Base-by-base conservation (phyloP, 352 stramenopile genomes). In the Pythium rhizo-oryzae region DNA sequence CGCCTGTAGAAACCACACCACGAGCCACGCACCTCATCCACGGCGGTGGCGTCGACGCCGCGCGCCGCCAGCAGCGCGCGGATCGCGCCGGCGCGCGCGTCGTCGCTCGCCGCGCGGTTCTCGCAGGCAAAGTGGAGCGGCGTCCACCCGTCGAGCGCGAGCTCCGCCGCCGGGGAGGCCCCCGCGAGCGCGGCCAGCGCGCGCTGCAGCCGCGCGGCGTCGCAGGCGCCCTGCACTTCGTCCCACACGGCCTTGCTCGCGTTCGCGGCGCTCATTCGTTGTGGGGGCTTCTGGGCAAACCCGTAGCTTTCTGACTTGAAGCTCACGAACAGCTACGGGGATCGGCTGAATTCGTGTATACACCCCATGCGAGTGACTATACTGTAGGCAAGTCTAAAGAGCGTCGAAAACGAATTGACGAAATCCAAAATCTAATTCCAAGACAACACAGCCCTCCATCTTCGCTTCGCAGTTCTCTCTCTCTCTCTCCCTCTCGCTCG, bases 71-170 rank as follows among this genome's bases (percentile, higher is more conserved):
- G 51, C n/a, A 94, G 64, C 53, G 79, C 47, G 6, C 70, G 62
- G 53, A 96, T 67, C 18, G 69, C 76, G 35, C 70, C 59, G 24
- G 77, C 79, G 19, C 84, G 81, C 11, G 54, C 57, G 30, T 54
- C 55, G 50, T 87, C 72, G 19, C 71, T 69, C 52, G 88, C 71
- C 6, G 65, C 66, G 41, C 80, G 80, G 57, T 93, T 94, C 43
- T 93, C 84, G 39, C 84, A 85, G 24, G 81, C 57, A 46, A 84
- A 96, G 50, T 94, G 87, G 60, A 96, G 77, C 59, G 84, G 84
- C 28, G 84, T 87, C 87, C 87, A 96, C 41, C 84, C 84, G 56
- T 96, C 87, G 41, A 90, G 67, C 68, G 77, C 8, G 3, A 72
- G 54, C 12, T 53, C 63, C 28, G 28, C 28, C 28, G 28, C 28